Conservation (phyloP, 257 asterid species). For the Solanum pinnatisectum region DNA sequence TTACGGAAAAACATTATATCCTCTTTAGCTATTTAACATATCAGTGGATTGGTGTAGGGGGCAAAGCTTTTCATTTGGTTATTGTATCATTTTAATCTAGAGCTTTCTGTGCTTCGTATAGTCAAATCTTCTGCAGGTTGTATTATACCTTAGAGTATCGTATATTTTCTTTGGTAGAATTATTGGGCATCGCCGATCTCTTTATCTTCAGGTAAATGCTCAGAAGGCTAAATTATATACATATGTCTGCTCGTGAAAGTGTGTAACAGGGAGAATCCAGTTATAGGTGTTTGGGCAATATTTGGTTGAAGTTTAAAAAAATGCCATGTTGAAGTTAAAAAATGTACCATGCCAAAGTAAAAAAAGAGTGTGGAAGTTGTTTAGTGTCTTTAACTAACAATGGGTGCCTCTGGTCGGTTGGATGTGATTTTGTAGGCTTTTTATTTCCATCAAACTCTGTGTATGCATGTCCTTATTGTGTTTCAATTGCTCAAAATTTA, state of each 20-base stretch:
- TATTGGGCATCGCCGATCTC: not conserved
- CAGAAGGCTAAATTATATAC: not conserved
- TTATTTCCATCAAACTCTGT: not conserved
- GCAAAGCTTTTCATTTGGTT: not conserved
- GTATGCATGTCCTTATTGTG: not conserved
- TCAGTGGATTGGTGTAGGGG: not conserved
- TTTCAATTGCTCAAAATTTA: slow-evolving; percentile 10
- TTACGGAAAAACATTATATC: not conserved
- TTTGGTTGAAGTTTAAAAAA: not conserved
- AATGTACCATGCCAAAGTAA: not conserved
- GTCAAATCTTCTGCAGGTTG: not conserved
- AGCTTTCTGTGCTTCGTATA: not conserved
- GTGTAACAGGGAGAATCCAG: not conserved
- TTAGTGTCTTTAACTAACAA: not conserved
- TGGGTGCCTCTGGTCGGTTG: not conserved
- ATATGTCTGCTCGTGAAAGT: not conserved
- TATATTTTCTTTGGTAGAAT: not conserved
- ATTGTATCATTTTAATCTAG: not conserved
- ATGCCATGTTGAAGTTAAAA: not conserved
- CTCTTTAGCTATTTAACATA: not conserved
- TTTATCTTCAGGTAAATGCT: not conserved
- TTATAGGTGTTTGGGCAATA: not conserved
- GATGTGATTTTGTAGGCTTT: not conserved
- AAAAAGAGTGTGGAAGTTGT: not conserved
- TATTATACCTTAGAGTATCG: not conserved